A percentile compares a stretch with the other conserved stretches of the same genome.
Evolutionary conservation across 495 filamentous ascomycete species (phyloP).

Genomic region (Trichocladium antarcticum): DNA sequence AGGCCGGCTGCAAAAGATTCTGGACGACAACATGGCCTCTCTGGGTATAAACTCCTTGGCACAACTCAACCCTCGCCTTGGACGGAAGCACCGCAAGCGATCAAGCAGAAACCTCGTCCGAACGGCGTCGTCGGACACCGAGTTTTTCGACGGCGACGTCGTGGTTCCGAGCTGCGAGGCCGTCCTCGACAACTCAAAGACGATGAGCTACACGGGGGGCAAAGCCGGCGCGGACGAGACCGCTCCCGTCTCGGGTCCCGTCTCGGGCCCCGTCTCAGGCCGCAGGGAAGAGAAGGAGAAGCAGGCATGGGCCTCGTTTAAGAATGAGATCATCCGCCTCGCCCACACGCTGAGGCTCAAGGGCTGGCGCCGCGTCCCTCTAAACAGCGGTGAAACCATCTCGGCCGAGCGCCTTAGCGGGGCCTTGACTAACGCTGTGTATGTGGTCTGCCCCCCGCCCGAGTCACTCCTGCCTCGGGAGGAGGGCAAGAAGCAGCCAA

Average conservation of each 20-base stretch:
- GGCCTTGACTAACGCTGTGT: constrained; percentile 90
- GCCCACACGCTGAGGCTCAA: constrained; percentile 81
- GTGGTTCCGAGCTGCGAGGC: constrained; percentile 68
- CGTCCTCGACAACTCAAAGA: constrained; percentile 78
- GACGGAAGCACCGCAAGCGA: constrained; percentile 23
- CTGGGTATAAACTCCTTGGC: constrained; percentile 31
- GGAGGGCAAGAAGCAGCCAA: constrained; percentile 32
- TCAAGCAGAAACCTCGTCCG: constrained; percentile 29
- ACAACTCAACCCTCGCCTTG: constrained; percentile 24
- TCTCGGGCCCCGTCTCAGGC: constrained; percentile 29
- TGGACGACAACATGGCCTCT: constrained; percentile 47
- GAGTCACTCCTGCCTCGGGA: constrained; percentile 32
- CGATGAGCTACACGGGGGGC: constrained; percentile 60
- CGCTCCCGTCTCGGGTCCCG: constrained; percentile 28
- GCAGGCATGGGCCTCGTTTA: constrained; percentile 70
- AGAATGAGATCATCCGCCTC: constrained; percentile 77
- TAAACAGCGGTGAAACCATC: constrained; percentile 54
- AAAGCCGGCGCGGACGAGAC: constrained; percentile 39
- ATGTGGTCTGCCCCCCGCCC: constrained; percentile 77
- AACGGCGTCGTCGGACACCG: constrained; percentile 63
- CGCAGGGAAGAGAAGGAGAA: constrained; percentile 49
- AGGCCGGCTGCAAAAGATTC: constrained; percentile 58
- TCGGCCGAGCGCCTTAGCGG: constrained; percentile 79
- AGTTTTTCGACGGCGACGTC: constrained; percentile 60
- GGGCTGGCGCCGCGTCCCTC: constrained; percentile 74